phyloP scores from a whole-genome alignment of 1,284 basidiomycete species.

The Boletus mariae region DNA sequence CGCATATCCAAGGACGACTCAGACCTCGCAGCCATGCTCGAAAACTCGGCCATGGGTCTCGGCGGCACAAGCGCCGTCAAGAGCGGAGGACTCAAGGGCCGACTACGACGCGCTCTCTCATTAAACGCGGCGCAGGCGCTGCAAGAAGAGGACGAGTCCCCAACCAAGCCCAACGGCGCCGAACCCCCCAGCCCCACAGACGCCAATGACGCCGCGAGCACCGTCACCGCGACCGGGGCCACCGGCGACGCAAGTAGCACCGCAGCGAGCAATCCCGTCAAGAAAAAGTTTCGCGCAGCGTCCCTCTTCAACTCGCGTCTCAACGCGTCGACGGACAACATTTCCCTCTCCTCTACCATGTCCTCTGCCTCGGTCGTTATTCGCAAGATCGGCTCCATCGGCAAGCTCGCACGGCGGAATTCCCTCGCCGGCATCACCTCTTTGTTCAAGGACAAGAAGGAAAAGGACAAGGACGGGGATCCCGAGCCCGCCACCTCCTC shows the following conservation, averaged over 20 bases:
- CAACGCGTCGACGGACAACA: constrained; percentile 96
- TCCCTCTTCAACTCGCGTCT: constrained; percentile 86
- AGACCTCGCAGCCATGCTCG: constrained; percentile 58
- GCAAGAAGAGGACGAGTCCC: constrained; percentile 50
- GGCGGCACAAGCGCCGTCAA: constrained; percentile 38
- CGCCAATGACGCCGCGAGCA: constrained; percentile 28
- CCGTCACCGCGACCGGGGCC: constrained; percentile 17
- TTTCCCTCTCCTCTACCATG: constrained; percentile 95
- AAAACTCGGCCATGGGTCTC: constrained; percentile 43
- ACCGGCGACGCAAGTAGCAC: constrained; percentile 13
- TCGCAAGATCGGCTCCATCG: constrained; percentile 91
- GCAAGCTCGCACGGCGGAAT: constrained; percentile 87
- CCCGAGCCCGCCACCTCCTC: constrained; percentile 39
- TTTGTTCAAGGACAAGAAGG: constrained; percentile 89
- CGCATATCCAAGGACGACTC: constrained; percentile 77
- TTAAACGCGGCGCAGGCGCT: constrained; percentile 57
- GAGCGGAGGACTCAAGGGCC: constrained; percentile 70
- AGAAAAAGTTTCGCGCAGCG: constrained; percentile 67
- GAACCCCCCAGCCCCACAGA: constrained; percentile 26
- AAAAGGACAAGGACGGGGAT: constrained; percentile 48
- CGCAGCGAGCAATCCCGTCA: constrained; percentile 41
- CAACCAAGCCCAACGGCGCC: constrained; percentile 23
- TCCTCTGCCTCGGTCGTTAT: constrained; percentile 97
- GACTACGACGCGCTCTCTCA: constrained; percentile 71
- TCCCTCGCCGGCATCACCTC: constrained; percentile 91